Percentiles rank a stretch among this genome's conserved stretches.
phyloP scores from a whole-genome alignment of 257 asterid genomes.

The Anisodus acutangulus region DNA sequence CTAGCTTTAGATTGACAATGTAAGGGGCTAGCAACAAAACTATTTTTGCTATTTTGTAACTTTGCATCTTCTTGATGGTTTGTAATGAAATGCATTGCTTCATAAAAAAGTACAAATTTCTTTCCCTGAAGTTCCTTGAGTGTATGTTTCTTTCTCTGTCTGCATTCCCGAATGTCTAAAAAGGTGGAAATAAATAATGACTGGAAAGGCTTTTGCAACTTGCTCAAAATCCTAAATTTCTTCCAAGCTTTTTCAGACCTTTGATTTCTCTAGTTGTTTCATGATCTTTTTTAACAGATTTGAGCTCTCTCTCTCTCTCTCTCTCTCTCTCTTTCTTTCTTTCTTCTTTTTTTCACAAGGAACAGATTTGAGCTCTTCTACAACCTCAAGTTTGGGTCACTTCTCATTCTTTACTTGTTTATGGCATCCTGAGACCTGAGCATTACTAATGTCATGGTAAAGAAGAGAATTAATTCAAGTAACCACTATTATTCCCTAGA shows the following conservation, averaged over 20 bases:
- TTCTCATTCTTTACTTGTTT: slow-evolving; percentile 1
- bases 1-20: too few species aligned
- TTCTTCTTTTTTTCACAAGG: background rate
- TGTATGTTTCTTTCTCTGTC: background rate
- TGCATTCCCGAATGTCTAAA: background rate
- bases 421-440: background rate
- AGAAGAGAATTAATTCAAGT: background rate
- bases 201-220: background rate
- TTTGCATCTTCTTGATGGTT: too few species aligned
- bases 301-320: background rate
- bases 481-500: background rate
- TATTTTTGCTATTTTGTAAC: too few species aligned
- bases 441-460: background rate
- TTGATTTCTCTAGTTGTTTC: too few species aligned
- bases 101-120: too few species aligned
- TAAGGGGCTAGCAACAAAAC: too few species aligned
- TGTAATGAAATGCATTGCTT: too few species aligned
- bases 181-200: background rate
- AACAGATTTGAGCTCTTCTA: background rate
- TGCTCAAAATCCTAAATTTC: background rate
- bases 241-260: background rate
- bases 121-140: background rate
- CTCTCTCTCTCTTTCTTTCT: background rate
- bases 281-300: background rate
- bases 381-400: background rate